Evolutionary conservation across 2,329 filamentous ascomycete species (phyloP).

Genomic region (Ophiocordyceps camponoti-rufipedis): DNA sequence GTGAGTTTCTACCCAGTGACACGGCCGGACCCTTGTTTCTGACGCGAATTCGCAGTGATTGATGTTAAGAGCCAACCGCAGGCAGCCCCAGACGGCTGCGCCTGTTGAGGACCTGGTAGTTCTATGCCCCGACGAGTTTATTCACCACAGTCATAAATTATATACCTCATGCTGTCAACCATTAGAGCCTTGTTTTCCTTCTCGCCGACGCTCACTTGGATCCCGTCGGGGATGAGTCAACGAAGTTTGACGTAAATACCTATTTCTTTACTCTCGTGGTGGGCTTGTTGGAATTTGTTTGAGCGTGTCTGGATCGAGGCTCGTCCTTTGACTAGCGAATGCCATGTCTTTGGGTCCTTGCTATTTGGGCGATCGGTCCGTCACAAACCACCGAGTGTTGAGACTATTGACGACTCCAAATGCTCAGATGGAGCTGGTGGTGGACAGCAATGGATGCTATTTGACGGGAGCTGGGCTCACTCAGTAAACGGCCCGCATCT

Average conservation of each 20-base stretch:
- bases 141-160: background rate
- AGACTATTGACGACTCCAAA: too few relatives aligned
- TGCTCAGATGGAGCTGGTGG: too few relatives aligned
- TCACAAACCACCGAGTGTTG: too few relatives aligned
- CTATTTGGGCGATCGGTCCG: too few relatives aligned
- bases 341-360: too few relatives aligned
- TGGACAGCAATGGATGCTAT: too few relatives aligned
- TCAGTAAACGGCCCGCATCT: too few relatives aligned
- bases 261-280: background rate
- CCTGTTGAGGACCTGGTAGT: slow-evolving; percentile 12
- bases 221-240: background rate
- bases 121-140: background rate
- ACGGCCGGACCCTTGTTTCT: background rate
- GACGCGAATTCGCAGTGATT: slow-evolving; percentile 44
- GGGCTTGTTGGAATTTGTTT: background rate
- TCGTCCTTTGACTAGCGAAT: too few relatives aligned
- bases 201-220: background rate
- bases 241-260: background rate
- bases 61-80: slow-evolving; percentile 68
- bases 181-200: background rate
- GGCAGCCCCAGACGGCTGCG: slow-evolving; percentile 53
- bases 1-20: slow-evolving; percentile 32
- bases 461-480: too few relatives aligned
- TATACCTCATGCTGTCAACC: background rate
- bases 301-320: too few relatives aligned